Base-by-base conservation (phyloP, 805 yeast species). In the Brettanomyces naardenensis region DNA sequence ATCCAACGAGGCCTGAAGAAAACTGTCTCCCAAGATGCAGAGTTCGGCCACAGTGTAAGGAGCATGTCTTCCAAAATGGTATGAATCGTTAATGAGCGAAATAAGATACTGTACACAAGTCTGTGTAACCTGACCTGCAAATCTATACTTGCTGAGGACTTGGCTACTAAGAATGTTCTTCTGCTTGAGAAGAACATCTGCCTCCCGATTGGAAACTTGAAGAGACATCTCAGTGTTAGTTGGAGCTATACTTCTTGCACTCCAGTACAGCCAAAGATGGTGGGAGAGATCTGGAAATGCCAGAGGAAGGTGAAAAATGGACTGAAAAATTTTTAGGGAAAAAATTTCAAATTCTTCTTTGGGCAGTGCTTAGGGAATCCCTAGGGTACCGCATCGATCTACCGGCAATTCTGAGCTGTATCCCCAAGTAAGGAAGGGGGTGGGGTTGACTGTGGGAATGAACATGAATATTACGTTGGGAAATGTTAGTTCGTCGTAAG, bases 81-180 rank as follows among this genome's bases (percentile, higher is more conserved):
- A 83, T 14, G 81, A 73, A 46, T 78, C 78, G 53, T 83, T 81
- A 48, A 87, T 80, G 54, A 84, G 71, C 39, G 71, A 66, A 6
- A 72, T 65, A 36, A 85, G 65, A 56, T 83, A 82, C 42, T 73
- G 63, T 48, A 89, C 66, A 39, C 87, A 80, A 17, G 95, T 81
- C 62, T 89, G 96, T 4, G 92, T 66, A 49, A 88, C 78, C 61
- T 84, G 87, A 34, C 95, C 97, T 4, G 95, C 95, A 36, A 78
- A 68, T 61, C 95, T 74, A 63, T 89, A 88, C 62, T 88, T 89
- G 48, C 81, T 90, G 20, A 86, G 56, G 9, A 80, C 79, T 14
- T 69, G 43, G 22, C 68, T 78, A 47, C 66, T 68, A 46, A 87
- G 69, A 30, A 76, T 71, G 58, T 87, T 87, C 56, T 76, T 85